A percentile compares a stretch with the other conserved stretches of the same genome.
Conservation (phyloP, 352 stramenopile species). For the Pythium insidiosum region DNA sequence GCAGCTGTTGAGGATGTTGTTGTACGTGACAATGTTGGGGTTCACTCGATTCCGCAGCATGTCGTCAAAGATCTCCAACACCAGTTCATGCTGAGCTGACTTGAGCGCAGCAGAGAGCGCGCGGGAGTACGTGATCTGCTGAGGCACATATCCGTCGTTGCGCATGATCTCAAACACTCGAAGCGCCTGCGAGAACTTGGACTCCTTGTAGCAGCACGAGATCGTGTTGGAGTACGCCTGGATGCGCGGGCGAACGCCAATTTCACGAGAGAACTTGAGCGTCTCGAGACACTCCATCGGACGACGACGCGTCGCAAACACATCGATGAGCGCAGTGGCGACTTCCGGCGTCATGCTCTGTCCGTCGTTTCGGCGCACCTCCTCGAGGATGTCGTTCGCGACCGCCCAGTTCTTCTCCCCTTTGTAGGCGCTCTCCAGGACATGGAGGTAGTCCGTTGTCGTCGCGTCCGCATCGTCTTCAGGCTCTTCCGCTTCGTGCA, state of each 20-base stretch:
- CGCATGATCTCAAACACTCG: slow-evolving; percentile 84
- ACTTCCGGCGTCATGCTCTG: slow-evolving; percentile 31
- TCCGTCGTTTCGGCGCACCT: slow-evolving; percentile 28
- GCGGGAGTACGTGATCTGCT: slow-evolving; percentile 77
- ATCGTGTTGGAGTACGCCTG: slow-evolving; percentile 78
- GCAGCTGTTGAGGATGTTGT: slow-evolving; percentile 83
- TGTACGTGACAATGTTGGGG: slow-evolving; percentile 74
- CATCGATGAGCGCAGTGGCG: slow-evolving; percentile 54
- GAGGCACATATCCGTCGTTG: slow-evolving; percentile 75
- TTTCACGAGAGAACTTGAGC: slow-evolving; percentile 52
- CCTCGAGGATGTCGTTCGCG: slow-evolving; percentile 43
- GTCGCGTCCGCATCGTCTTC: slow-evolving; percentile 4
- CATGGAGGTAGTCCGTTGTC: slow-evolving; percentile 15
- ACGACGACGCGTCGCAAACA: slow-evolving; percentile 33
- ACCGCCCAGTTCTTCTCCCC: slow-evolving; percentile 28
- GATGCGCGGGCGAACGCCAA: slow-evolving; percentile 70
- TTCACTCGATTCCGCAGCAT: slow-evolving; percentile 72
- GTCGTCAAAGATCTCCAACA: slow-evolving; percentile 86
- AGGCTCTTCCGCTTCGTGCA: neutral
- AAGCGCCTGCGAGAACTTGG: slow-evolving; percentile 59
- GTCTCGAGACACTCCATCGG: slow-evolving; percentile 51
- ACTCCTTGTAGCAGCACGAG: slow-evolving; percentile 67
- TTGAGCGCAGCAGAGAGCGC: slow-evolving; percentile 79
- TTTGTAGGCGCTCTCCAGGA: slow-evolving; percentile 20
- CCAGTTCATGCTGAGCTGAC: slow-evolving; percentile 64